Conservation (phyloP, 805 yeast species). For the Metschnikowia sp. region DNA sequence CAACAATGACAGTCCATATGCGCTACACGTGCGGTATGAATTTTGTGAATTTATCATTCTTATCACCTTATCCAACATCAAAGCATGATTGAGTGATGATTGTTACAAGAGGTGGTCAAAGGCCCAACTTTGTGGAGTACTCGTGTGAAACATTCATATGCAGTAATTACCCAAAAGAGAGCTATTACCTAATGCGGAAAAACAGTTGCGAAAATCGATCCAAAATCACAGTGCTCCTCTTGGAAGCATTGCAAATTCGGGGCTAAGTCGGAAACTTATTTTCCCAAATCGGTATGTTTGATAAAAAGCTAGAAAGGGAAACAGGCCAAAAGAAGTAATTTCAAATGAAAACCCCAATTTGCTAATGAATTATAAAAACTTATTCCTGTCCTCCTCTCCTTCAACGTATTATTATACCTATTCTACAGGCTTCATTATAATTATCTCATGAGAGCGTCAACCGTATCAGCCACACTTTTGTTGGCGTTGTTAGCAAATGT, state of each 20-base stretch:
- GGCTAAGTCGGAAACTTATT: neutral
- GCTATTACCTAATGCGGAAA: slow-evolving; percentile 4
- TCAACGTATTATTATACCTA: neutral
- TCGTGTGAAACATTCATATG: too few relatives aligned
- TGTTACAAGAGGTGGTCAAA: too few relatives aligned
- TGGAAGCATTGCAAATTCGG: too few relatives aligned
- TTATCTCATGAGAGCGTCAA: slow-evolving; percentile 13
- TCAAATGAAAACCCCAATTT: neutral
- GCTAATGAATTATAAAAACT: neutral
- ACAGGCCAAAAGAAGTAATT: neutral
- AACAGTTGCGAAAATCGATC: neutral
- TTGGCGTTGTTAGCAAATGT: slow-evolving; percentile 18
- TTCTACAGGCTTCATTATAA: neutral
- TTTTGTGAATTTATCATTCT: too few relatives aligned
- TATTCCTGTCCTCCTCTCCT: neutral
- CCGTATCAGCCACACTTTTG: slow-evolving; percentile 14
- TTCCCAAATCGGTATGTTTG: neutral
- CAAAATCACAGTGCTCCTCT: too few relatives aligned
- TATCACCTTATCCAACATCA: too few relatives aligned
- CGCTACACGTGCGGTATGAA: too few relatives aligned
- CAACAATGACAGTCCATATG: too few relatives aligned
- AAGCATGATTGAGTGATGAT: too few relatives aligned
- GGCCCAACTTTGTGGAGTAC: too few relatives aligned
- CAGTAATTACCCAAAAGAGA: neutral
- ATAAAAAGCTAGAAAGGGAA: neutral